phyloP scores from a whole-genome alignment of 2,329 filamentous ascomycete genomes.

The Aspergillus tubingensis region DNA sequence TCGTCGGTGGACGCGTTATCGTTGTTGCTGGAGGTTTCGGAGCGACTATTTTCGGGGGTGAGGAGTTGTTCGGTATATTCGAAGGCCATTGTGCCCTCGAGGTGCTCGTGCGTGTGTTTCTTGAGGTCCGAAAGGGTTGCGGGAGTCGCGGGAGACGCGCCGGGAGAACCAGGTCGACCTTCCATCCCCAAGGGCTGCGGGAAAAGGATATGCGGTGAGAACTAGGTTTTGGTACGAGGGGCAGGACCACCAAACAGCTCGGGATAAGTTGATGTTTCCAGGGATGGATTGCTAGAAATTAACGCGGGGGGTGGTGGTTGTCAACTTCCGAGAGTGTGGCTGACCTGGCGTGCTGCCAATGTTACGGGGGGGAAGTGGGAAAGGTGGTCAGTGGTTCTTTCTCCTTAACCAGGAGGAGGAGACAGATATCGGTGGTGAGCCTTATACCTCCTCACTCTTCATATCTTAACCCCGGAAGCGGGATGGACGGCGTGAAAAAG shows the following conservation, averaged over 20 bases:
- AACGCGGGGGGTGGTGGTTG: constrained; percentile 3
- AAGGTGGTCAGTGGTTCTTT: background rate
- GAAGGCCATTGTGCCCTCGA: constrained; percentile 35
- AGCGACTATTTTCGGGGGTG: constrained; percentile 47
- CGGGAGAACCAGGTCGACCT: constrained; percentile 28
- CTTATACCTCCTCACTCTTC: background rate
- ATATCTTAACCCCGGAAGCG: constrained; percentile 1
- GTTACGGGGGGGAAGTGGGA: background rate
- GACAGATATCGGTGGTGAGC: background rate
- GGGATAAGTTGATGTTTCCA: background rate
- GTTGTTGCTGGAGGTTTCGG: constrained; percentile 46
- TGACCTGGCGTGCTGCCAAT: constrained; percentile 10
- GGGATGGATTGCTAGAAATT: constrained; percentile 3
- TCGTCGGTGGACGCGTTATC: constrained; percentile 39
- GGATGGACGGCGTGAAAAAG: background rate
- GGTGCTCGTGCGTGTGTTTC: constrained; percentile 28
- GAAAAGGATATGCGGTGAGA: constrained; percentile 8
- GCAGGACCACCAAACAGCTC: background rate
- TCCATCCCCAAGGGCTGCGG: constrained; percentile 27
- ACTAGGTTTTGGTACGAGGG: background rate
- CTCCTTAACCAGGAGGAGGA: constrained; percentile 12
- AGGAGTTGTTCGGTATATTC: constrained; percentile 44
- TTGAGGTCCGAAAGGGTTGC: constrained; percentile 30
- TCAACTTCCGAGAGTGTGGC: constrained; percentile 1
- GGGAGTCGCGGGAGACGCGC: constrained; percentile 37